Conservation (phyloP, 208 protist species). For the Leishmania tropica region DNA sequence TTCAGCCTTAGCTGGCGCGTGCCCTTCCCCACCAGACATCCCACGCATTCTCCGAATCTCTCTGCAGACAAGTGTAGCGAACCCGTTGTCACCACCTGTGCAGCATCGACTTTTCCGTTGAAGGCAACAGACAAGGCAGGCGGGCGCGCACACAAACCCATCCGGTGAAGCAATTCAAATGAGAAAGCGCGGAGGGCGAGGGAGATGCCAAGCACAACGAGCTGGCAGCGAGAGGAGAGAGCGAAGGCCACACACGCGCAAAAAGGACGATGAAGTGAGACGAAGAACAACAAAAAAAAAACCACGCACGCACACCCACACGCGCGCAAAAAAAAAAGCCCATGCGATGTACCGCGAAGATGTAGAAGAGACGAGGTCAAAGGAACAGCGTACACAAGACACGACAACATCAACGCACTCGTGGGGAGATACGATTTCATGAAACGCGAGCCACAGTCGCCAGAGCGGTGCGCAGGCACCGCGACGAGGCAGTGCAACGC, state of each 20-base stretch:
- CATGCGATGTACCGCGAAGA: background rate
- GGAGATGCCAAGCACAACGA: no score
- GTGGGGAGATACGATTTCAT: background rate
- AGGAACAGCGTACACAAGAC: background rate
- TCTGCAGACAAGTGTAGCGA: background rate
- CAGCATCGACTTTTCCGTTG: background rate
- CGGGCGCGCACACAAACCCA: no score
- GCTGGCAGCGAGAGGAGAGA: no score
- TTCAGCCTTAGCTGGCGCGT: background rate
- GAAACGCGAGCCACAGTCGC: background rate
- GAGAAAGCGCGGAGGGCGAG: no score
- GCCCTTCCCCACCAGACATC: background rate
- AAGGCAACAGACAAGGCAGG: background rate
- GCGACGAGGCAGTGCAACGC: background rate
- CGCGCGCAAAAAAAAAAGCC: constrained; percentile 8
- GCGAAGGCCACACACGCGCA: background rate
- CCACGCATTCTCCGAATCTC: background rate
- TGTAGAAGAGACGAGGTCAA: background rate
- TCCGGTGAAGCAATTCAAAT: no score
- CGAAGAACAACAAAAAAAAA: background rate
- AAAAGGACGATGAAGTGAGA: constrained; percentile 6
- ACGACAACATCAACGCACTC: background rate
- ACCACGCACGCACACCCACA: background rate
- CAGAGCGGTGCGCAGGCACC: background rate
- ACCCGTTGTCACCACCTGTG: background rate